A percentile compares a stretch with the other conserved stretches of the same genome.
Conservation (phyloP, 306 rosid genomes). For the Lathyrus aphaca region DNA sequence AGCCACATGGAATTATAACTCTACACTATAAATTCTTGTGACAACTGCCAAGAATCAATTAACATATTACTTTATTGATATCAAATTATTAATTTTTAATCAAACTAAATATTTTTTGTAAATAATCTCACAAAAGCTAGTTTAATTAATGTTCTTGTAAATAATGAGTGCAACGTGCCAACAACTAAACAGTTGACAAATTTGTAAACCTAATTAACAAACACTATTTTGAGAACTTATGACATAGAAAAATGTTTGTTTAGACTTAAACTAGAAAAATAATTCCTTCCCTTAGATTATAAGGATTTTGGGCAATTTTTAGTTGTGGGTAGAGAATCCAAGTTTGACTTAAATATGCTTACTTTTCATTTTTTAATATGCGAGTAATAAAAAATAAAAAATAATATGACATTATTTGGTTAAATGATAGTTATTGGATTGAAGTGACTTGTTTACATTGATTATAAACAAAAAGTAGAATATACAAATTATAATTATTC, state of each 20-base stretch:
- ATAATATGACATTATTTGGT: neutral
- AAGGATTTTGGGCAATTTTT: too few species aligned
- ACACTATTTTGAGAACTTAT: neutral
- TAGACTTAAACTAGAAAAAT: too few species aligned
- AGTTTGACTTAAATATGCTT: too few species aligned
- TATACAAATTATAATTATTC: too few species aligned
- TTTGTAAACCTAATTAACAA: neutral
- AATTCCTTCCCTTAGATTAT: too few species aligned
- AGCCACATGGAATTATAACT: neutral
- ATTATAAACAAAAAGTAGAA: too few species aligned
- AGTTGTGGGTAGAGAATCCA: too few species aligned
- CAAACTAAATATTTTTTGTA: neutral
- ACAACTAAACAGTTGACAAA: neutral
- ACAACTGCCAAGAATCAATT: neutral
- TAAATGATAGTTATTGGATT: neutral
- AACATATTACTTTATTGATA: neutral
- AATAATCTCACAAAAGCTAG: neutral
- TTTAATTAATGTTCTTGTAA: neutral
- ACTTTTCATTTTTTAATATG: too few species aligned
- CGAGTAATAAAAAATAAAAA: too few species aligned
- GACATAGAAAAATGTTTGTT: too few species aligned
- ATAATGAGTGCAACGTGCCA: neutral
- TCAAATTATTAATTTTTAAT: neutral
- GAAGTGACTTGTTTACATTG: too few species aligned
- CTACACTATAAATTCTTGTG: neutral